Evolutionary conservation across 805 yeast species (phyloP).

Genomic region (Wickerhamiella azyma): DNA sequence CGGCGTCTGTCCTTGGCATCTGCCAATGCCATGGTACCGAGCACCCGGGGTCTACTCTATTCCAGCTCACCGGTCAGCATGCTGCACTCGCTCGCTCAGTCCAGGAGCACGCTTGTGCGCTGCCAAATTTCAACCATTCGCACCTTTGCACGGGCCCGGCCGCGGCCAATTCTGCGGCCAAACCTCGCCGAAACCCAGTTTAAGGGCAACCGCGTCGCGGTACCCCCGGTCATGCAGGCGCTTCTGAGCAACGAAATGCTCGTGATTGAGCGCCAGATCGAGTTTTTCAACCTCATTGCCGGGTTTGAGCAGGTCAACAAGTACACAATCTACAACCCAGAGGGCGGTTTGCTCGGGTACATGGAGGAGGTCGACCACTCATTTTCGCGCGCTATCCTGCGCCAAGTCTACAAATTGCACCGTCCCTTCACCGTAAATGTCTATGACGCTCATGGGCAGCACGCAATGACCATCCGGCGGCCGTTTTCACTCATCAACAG

Average conservation of each 20-base stretch:
- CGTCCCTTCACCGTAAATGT: conserved; percentile 46
- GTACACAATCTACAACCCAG: conserved; percentile 54
- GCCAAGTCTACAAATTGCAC: conserved; percentile 75
- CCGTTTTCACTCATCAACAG: conserved; percentile 85
- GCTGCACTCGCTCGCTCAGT: neutral
- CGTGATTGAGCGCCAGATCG: conserved; percentile 77
- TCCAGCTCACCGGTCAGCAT: neutral
- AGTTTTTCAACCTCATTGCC: conserved; percentile 69
- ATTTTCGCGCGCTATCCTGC: conserved; percentile 48
- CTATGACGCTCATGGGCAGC: conserved; percentile 25
- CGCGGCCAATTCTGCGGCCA: conserved; percentile 2
- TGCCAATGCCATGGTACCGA: too few species aligned
- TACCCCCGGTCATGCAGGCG: conserved; percentile 35
- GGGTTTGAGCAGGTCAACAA: conserved; percentile 88
- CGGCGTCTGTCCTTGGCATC: too few species aligned
- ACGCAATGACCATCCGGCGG: conserved; percentile 41
- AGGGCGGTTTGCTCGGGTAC: conserved; percentile 64
- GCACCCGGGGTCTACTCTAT: too few species aligned
- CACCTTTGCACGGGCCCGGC: neutral
- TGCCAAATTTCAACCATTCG: neutral
- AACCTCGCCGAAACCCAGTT: conserved; percentile 1
- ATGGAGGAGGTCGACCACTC: conserved; percentile 75
- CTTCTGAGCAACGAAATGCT: conserved; percentile 68
- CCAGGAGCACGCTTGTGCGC: neutral
- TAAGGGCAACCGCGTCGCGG: neutral